phyloP scores from a whole-genome alignment of 163 green algal genomes.

The Chloromonas sp. region DNA sequence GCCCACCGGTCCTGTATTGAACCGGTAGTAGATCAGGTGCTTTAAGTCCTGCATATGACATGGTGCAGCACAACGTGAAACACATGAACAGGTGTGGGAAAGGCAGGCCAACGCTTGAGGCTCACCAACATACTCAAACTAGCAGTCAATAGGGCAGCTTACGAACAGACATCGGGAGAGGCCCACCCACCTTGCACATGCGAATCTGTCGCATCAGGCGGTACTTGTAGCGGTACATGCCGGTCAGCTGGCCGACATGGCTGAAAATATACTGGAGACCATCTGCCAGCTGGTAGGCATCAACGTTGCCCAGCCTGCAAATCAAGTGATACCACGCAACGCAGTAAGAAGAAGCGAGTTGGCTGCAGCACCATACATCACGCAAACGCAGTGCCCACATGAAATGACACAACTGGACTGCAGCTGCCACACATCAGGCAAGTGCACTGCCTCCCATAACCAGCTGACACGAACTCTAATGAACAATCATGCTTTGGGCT shows the following conservation, averaged over 20 bases:
- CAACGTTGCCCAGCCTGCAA: conserved; percentile 93
- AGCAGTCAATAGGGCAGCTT: too few species aligned
- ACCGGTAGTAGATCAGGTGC: conserved; percentile 97
- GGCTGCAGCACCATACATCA: background rate
- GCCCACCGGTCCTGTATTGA: conserved; percentile 98
- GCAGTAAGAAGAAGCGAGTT: background rate
- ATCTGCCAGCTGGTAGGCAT: conserved; percentile 98
- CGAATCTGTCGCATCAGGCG: conserved; percentile 98
- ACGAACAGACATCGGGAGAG: background rate
- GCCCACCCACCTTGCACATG: conserved; percentile 79
- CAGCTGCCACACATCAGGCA: too few species aligned
- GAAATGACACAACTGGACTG: background rate
- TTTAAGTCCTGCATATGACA: conserved; percentile 70
- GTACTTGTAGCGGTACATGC: conserved; percentile 99
- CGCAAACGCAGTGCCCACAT: background rate
- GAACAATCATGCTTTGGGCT: too few species aligned
- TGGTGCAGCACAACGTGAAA: too few species aligned
- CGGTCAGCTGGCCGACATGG: conserved; percentile 98
- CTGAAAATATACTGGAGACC: conserved; percentile 99
- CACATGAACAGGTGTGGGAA: too few species aligned
- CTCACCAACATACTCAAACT: too few species aligned
- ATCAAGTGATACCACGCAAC: too few species aligned
- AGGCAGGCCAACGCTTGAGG: too few species aligned
- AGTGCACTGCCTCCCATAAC: too few species aligned
- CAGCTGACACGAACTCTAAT: too few species aligned